Conservation (phyloP, 2,329 filamentous ascomycete species). For the Pseudogymnoascus sp. region DNA sequence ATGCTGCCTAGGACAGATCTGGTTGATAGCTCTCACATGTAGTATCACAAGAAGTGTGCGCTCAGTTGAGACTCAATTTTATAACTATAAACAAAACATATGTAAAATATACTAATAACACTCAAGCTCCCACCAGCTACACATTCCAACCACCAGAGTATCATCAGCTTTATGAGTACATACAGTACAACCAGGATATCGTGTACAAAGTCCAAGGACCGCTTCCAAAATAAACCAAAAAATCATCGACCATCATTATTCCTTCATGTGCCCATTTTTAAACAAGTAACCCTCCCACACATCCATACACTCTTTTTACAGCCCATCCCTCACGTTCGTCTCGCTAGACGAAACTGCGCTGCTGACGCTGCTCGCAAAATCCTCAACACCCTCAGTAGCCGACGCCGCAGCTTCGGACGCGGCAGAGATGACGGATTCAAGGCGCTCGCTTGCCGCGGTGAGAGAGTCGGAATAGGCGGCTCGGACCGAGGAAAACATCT, state of each 20-base stretch:
- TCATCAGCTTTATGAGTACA: not conserved
- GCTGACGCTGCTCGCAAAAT: slow-evolving; percentile 38
- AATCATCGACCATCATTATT: slow-evolving; percentile 7
- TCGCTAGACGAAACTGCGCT: slow-evolving; percentile 33
- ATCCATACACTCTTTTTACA: not conserved
- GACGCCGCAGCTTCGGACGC: slow-evolving; percentile 45
- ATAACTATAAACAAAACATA: slow-evolving; percentile 6
- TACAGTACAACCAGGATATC: slow-evolving; percentile 8
- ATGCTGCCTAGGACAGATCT: not conserved
- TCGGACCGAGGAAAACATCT: slow-evolving; percentile 60
- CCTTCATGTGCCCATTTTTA: slow-evolving; percentile 4
- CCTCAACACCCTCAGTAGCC: slow-evolving; percentile 38
- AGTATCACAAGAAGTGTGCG: too few relatives aligned
- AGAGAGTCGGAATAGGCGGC: slow-evolving; percentile 59
- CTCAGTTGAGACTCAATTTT: not conserved
- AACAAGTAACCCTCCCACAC: not conserved
- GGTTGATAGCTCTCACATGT: not conserved
- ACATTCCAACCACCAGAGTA: not conserved
- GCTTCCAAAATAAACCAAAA: slow-evolving; percentile 9
- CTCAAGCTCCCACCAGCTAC: slow-evolving; percentile 4
- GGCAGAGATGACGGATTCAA: slow-evolving; percentile 46
- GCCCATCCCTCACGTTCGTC: slow-evolving; percentile 33
- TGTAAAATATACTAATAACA: slow-evolving; percentile 1
- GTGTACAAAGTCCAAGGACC: slow-evolving; percentile 8
- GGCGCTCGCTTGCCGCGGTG: slow-evolving; percentile 49